These are phyloP conservation scores for Groenewaldozyma sp. DNA, from an alignment of 1,139 yeast genomes.

Conservation along the genomic window DNA sequence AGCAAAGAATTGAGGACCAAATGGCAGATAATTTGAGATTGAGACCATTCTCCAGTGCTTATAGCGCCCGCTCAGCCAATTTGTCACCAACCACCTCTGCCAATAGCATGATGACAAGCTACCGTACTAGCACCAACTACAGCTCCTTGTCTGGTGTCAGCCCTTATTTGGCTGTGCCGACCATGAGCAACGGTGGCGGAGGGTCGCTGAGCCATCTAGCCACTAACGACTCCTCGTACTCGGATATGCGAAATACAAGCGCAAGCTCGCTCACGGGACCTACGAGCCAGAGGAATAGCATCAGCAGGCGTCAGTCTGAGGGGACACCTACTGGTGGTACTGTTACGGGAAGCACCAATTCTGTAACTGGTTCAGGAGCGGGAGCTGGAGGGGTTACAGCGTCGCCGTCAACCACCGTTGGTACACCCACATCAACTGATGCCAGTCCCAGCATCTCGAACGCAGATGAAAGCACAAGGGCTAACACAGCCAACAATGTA, in stretches of 20 bases:
- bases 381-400: background rate
- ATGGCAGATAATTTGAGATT: constrained; percentile 9
- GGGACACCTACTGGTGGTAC: background rate
- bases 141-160: no score
- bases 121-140: background rate
- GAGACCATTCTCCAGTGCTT: constrained; percentile 8
- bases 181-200: background rate
- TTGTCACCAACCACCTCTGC: background rate
- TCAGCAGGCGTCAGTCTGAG: no score
- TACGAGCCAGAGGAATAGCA: background rate
- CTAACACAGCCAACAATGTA: background rate
- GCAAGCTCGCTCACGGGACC: background rate
- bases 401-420: background rate
- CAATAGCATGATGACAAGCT: background rate
- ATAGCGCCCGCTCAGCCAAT: background rate
- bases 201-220: background rate
- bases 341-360: background rate
- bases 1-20: constrained; percentile 10
- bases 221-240: background rate
- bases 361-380: background rate
- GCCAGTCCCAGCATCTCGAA: background rate
- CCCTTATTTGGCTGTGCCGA: background rate
- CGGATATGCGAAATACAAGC: background rate
- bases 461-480: background rate
- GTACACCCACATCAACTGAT: background rate